phyloP scores from a whole-genome alignment of 305 asterid genomes.

The Petunia hybrid region DNA sequence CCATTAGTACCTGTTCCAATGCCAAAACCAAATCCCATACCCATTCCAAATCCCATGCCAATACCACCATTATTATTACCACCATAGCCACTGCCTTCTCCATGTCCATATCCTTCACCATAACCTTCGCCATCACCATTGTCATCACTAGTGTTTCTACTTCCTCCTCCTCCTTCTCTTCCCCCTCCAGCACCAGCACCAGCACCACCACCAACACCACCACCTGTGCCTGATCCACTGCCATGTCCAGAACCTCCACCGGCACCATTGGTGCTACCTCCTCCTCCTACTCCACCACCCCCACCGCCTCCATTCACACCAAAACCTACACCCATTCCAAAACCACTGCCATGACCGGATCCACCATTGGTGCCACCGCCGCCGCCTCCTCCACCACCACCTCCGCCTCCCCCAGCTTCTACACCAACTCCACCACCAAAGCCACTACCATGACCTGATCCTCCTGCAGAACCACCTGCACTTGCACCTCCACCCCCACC shows the following conservation, averaged over 20 bases:
- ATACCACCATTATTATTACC: slow-evolving; percentile 27
- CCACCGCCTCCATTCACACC: slow-evolving; percentile 14
- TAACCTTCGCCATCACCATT: slow-evolving; percentile 25
- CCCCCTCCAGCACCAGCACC: background rate
- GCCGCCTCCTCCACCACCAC: slow-evolving; percentile 25
- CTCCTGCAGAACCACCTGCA: slow-evolving; percentile 32
- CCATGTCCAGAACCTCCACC: slow-evolving; percentile 32
- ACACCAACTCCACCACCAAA: slow-evolving; percentile 29
- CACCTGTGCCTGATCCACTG: slow-evolving; percentile 34
- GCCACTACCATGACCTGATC: slow-evolving; percentile 33
- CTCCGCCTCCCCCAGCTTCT: slow-evolving; percentile 31
- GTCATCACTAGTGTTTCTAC: background rate
- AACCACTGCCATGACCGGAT: slow-evolving; percentile 40
- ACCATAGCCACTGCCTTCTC: slow-evolving; percentile 34
- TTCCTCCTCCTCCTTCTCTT: slow-evolving; percentile 31
- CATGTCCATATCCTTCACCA: slow-evolving; percentile 33
- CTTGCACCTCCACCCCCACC: slow-evolving; percentile 26
- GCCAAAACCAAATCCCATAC: slow-evolving; percentile 32
- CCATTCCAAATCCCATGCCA: slow-evolving; percentile 34
- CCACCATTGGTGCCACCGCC: slow-evolving; percentile 31
- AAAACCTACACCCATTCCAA: slow-evolving; percentile 35
- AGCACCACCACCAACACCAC: background rate
- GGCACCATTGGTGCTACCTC: slow-evolving; percentile 16
- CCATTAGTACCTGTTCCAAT: slow-evolving; percentile 26
- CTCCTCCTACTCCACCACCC: slow-evolving; percentile 26